A percentile compares a stretch with the other conserved stretches of the same genome.
Conservation (phyloP, 2,329 filamentous ascomycete species). For the Zymoseptoria tritici region DNA sequence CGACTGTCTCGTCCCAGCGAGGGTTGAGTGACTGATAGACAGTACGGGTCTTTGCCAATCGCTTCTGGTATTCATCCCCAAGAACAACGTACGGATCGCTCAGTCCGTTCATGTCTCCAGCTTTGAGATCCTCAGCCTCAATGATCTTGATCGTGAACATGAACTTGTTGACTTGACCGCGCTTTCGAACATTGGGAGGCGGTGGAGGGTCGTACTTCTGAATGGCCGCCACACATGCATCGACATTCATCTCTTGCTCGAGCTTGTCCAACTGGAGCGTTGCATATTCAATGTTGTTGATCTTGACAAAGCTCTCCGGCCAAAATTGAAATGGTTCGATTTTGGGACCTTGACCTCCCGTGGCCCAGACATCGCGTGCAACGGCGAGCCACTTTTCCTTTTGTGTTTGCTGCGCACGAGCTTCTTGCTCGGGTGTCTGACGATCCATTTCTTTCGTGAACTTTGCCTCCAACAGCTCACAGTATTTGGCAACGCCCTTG, state of each 20-base stretch:
- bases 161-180: constrained; percentile 57
- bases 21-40: constrained; percentile 87
- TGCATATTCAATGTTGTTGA: constrained; percentile 96
- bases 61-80: constrained; percentile 95
- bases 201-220: constrained; percentile 64
- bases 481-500: constrained; percentile 76
- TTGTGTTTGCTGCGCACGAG: constrained; percentile 66
- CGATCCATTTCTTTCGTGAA: constrained; percentile 92
- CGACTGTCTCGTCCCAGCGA: constrained; percentile 93
- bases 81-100: constrained; percentile 97
- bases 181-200: constrained; percentile 57
- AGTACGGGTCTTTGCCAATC: constrained; percentile 87
- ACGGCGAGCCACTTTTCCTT: constrained; percentile 91
- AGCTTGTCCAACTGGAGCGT: constrained; percentile 87
- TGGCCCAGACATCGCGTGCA: constrained; percentile 83
- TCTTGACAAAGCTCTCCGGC: constrained; percentile 89
- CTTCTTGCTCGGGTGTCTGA: constrained; percentile 77
- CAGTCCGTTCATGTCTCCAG: constrained; percentile 89
- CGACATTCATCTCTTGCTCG: constrained; percentile 83
- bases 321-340: constrained; percentile 96
- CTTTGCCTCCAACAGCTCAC: constrained; percentile 75
- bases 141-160: constrained; percentile 99
- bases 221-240: constrained; percentile 78
- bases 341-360: constrained; percentile 66
- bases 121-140: constrained; percentile 93